Evolutionary conservation across 495 filamentous ascomycete genomes (phyloP).

Genomic region (Penicillium riverlandense): DNA sequence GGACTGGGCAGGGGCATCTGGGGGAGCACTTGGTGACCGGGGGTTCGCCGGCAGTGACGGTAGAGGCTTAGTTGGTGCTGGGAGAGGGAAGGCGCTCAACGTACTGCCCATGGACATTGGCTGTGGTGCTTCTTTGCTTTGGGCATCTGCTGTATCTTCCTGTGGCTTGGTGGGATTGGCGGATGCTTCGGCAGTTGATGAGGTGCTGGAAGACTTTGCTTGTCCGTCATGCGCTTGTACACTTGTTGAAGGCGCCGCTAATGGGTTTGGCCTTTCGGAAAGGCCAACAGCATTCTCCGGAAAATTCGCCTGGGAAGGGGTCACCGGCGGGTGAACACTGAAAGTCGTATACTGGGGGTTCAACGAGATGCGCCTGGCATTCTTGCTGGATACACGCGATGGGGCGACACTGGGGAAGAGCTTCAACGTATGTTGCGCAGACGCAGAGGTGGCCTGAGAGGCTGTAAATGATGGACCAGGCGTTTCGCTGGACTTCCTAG

Average conservation of each 20-base stretch:
- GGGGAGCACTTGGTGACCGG: neutral
- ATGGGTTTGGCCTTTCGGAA: neutral
- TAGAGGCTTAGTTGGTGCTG: conserved; percentile 29
- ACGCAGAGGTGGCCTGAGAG: conserved; percentile 4
- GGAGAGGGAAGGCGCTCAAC: conserved; percentile 32
- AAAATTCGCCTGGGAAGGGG: neutral
- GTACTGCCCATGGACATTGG: conserved; percentile 21
- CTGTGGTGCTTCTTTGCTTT: conserved; percentile 12
- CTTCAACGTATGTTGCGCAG: conserved; percentile 23
- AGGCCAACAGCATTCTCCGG: neutral
- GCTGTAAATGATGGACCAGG: neutral
- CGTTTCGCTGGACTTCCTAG: too few species aligned
- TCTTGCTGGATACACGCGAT: conserved; percentile 26
- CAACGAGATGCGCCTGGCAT: conserved; percentile 19
- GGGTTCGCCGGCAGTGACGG: conserved; percentile 23
- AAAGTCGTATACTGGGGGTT: conserved; percentile 11
- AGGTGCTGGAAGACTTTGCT: too few species aligned
- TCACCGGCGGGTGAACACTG: too few species aligned
- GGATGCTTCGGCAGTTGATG: neutral
- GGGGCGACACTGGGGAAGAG: conserved; percentile 32
- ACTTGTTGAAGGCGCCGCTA: too few species aligned
- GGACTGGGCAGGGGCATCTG: conserved; percentile 1
- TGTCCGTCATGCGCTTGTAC: too few species aligned
- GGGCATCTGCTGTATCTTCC: conserved; percentile 2
- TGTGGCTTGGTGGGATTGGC: neutral